A percentile compares a stretch with the other conserved stretches of the same genome.
Conservation (phyloP, 768 basidiomycete genomes). For the Tricholoma hemisulphureum region DNA sequence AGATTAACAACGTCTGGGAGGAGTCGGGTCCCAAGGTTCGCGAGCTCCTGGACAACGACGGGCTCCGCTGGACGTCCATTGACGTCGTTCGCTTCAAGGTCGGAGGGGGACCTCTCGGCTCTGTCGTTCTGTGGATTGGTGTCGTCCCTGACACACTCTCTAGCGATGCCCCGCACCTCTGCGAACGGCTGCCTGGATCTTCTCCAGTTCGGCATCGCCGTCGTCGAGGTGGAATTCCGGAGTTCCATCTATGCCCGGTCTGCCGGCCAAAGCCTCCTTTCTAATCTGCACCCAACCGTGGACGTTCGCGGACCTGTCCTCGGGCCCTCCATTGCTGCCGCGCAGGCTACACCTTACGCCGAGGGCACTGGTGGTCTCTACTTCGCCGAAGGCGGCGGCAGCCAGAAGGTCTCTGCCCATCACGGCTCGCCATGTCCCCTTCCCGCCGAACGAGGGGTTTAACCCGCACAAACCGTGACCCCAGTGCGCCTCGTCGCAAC, state of each 20-base stretch:
- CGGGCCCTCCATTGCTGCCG: constrained; percentile 25
- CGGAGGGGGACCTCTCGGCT: background rate
- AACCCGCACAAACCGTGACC: constrained; percentile 4
- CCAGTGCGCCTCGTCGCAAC: constrained; percentile 21
- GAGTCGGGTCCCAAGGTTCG: constrained; percentile 18
- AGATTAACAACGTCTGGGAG: constrained; percentile 19
- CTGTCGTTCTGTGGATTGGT: constrained; percentile 36
- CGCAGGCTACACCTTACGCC: constrained; percentile 14
- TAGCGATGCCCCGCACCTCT: constrained; percentile 26
- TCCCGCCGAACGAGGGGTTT: too few species aligned
- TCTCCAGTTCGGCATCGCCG: constrained; percentile 31
- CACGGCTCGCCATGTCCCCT: constrained; percentile 26
- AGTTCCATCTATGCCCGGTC: constrained; percentile 25
- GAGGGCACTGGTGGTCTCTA: constrained; percentile 26
- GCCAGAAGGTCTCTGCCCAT: constrained; percentile 20
- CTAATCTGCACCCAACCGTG: constrained; percentile 20
- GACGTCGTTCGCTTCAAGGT: constrained; percentile 32
- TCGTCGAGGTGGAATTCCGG: constrained; percentile 38
- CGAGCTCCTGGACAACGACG: constrained; percentile 10
- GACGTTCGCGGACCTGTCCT: constrained; percentile 20
- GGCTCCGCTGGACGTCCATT: constrained; percentile 24
- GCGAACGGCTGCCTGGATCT: constrained; percentile 29
- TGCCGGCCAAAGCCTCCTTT: constrained; percentile 29
- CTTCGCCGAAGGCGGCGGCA: constrained; percentile 21
- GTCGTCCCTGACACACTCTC: constrained; percentile 32